Base-by-base conservation (phyloP, 148 eudicot species). In the Polygonum maritimum region DNA sequence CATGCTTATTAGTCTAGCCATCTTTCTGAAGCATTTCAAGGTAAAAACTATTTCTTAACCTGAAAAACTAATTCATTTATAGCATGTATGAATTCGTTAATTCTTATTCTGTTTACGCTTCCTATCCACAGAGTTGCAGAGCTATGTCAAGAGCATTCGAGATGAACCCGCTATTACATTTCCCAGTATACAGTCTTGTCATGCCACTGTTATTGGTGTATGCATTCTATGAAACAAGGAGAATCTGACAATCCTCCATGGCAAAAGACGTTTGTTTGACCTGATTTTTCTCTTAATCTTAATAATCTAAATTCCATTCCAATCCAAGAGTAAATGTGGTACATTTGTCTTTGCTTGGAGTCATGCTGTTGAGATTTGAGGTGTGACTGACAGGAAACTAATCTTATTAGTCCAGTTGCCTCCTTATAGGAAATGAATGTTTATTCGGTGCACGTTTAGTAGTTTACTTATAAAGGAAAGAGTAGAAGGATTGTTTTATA, bases 91-190 rank as follows among this genome's bases (percentile, higher is more conserved):
- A 19, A 22, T 39, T 71, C 33, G 0, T 36, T n/a, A 67, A 18
- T 38, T 67, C 71, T 73, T 78, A 38, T 80, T 16, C 19, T 19
- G 19, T 63, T 72, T 57, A 72, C 31, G 81, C 0, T 15, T 63
- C 2, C 44, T 19, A 48, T 57, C 15, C 75, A 79, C 97, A 94
- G 98, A 94, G 75, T 72, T 86, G 92, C 82, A 86, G 87, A 78
- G 82, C 81, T 69, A 87, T 94, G 48, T 76, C 83, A 81, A 94
- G 87, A 81, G 98, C 96, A 2, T 94, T 87, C 63, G 94, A 90
- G 82, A 90, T 92, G 91, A 94, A 90, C 76, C 94, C 92, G 1
- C n/a, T 92, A 12, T 57, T 88, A 75, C 97, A 94, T 82, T 94
- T 86, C 78, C 96, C 98, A 10, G 76, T 88, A 22, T 94, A 89